phyloP scores from a whole-genome alignment of 495 filamentous ascomycete species.

The Chaetomium cochliodes region DNA sequence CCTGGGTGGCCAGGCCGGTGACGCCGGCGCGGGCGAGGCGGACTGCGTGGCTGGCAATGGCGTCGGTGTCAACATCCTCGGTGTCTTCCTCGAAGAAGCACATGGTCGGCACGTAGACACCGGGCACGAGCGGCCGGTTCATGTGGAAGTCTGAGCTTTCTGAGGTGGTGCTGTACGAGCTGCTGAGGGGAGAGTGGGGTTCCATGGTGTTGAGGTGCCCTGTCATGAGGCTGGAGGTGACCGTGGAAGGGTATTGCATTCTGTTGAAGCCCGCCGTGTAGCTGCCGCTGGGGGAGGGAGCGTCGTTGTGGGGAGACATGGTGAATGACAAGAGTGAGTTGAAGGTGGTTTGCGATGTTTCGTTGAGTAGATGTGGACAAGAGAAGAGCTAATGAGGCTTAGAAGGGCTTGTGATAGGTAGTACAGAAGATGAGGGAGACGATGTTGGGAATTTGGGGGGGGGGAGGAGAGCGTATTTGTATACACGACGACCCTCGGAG shows the following conservation, averaged over 20 bases:
- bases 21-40: constrained; percentile 81
- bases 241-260: constrained; percentile 39
- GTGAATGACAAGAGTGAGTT: constrained; percentile 3
- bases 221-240: constrained; percentile 38
- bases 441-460: constrained; percentile 7
- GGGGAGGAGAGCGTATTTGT: constrained; percentile 35
- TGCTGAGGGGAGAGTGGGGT: constrained; percentile 42
- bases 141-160: constrained; percentile 44
- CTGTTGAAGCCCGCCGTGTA: constrained; percentile 48
- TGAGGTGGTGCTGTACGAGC: constrained; percentile 45
- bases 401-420: constrained; percentile 9
- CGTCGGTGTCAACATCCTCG: constrained; percentile 71
- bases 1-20: constrained; percentile 78
- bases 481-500: constrained; percentile 25
- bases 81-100: constrained; percentile 80
- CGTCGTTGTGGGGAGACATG: constrained; percentile 56
- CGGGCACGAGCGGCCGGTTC: constrained; percentile 65
- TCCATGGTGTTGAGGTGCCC: constrained; percentile 33
- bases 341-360: constrained; percentile 12
- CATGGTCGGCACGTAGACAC: constrained; percentile 83
- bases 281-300: constrained; percentile 48
- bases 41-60: constrained; percentile 71
- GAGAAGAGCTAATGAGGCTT: constrained; percentile 4
- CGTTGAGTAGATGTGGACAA: constrained; percentile 2
- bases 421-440: constrained; percentile 16